A percentile compares a stretch with the other conserved stretches of the same genome.
phyloP scores from a whole-genome alignment of 176 grass and related monocot species.

The Musa schizocarpa region DNA sequence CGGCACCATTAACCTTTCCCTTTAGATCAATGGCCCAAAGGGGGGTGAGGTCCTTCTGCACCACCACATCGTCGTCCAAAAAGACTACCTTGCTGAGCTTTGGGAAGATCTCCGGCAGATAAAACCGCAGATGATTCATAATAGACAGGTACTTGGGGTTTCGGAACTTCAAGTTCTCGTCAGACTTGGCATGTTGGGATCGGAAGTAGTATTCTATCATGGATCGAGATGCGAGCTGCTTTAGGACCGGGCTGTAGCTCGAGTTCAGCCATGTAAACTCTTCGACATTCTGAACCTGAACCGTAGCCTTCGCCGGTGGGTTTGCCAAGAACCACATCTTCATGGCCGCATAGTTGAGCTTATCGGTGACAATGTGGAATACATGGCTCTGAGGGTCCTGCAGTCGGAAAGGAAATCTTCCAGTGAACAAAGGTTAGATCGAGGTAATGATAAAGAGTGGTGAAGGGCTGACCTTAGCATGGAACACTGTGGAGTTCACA shows the following conservation, averaged over 20 bases:
- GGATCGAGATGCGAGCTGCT: constrained; percentile 53
- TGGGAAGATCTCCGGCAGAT: constrained; percentile 80
- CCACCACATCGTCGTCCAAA: constrained; percentile 81
- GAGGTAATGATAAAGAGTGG: background rate
- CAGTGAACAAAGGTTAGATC: background rate
- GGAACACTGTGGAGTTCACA: constrained; percentile 67
- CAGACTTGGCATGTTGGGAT: constrained; percentile 27
- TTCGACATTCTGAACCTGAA: constrained; percentile 72
- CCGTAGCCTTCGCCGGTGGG: constrained; percentile 37
- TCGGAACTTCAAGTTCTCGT: constrained; percentile 62
- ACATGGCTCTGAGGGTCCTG: constrained; percentile 65
- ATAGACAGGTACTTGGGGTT: constrained; percentile 90
- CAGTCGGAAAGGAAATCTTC: constrained; percentile 23
- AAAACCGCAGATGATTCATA: constrained; percentile 87
- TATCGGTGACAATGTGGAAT: constrained; percentile 83
- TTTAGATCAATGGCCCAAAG: constrained; percentile 74
- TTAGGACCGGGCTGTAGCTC: constrained; percentile 79
- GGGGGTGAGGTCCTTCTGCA: constrained; percentile 51
- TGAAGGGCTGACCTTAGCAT: constrained; percentile 53
- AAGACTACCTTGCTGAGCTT: constrained; percentile 77
- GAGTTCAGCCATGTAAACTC: constrained; percentile 81
- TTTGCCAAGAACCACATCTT: constrained; percentile 89
- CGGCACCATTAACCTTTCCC: constrained; percentile 79
- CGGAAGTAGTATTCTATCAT: constrained; percentile 82
- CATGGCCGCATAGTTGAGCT: constrained; percentile 78